These are phyloP conservation scores for Psilocybe cyanescens DNA, from an alignment of 768 basidiomycete species.

Conservation along the genomic window DNA sequence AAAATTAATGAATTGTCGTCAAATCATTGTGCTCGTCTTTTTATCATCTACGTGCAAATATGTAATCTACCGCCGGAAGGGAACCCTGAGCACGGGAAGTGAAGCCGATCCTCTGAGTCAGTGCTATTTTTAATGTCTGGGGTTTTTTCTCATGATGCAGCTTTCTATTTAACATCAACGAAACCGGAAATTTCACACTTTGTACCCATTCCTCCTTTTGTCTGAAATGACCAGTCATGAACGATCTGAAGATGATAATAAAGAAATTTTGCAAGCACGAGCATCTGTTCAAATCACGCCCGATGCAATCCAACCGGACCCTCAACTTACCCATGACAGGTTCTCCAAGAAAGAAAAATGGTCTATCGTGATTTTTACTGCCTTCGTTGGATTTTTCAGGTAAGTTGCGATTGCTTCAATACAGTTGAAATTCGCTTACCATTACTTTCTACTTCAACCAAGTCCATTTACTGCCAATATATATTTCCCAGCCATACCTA, in stretches of 20 bases:
- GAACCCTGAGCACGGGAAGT: too few species aligned
- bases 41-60: too few species aligned
- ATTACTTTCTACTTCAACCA: not conserved
- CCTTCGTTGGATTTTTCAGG: slow-evolving; percentile 70
- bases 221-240: not conserved
- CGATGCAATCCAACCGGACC: not conserved
- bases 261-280: not conserved
- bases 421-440: not conserved
- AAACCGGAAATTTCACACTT: not conserved
- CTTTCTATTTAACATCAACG: not conserved
- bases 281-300: not conserved
- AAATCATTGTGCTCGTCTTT: too few species aligned
- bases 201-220: not conserved
- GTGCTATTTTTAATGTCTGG: too few species aligned
- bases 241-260: not conserved
- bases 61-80: too few species aligned
- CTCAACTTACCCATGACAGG: slow-evolving; percentile 25
- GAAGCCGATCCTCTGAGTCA: too few species aligned
- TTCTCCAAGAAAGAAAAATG: slow-evolving; percentile 66
- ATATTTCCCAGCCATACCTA: slow-evolving; percentile 81
- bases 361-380: slow-evolving; percentile 64
- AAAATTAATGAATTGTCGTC: too few species aligned
- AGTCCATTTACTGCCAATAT: slow-evolving; percentile 78
- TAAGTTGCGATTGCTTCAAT: slow-evolving; percentile 15
- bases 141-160: too few species aligned